Percentiles rank a stretch among this genome's conserved stretches.
Evolutionary conservation across 345 rosid species (phyloP).

Genomic region (Angophora floribunda): DNA sequence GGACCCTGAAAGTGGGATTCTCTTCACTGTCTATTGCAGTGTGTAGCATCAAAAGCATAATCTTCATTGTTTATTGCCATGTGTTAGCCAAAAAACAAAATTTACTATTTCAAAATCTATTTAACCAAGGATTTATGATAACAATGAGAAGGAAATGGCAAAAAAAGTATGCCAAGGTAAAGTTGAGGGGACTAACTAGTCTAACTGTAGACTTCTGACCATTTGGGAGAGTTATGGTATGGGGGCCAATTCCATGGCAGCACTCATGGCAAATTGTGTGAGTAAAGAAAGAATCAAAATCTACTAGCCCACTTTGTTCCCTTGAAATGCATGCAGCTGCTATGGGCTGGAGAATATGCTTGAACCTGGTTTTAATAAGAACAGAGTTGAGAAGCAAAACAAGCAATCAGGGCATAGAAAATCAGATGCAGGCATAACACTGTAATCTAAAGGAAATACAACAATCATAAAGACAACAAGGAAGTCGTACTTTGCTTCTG

Average conservation of each 20-base stretch:
- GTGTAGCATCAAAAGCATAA: background rate
- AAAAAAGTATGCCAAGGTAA: background rate
- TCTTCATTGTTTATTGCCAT: background rate
- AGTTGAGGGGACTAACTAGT: conserved; percentile 35
- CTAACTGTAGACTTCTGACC: conserved; percentile 84
- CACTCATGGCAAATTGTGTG: conserved; percentile 94
- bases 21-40: background rate
- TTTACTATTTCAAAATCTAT: background rate
- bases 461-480: background rate
- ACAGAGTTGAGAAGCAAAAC: background rate
- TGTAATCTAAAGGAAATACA: background rate
- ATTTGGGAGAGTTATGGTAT: conserved; percentile 78
- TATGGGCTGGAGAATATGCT: conserved; percentile 78
- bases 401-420: background rate
- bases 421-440: background rate
- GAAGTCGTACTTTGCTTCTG: conserved; percentile 66
- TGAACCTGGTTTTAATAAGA: conserved; percentile 43
- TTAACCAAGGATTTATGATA: background rate
- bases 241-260: conserved; percentile 97
- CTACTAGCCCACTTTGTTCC: conserved; percentile 72
- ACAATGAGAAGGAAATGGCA: background rate
- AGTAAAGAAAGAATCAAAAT: conserved; percentile 94
- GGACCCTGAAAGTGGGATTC: background rate
- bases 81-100: background rate
- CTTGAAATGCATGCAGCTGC: conserved; percentile 53